phyloP scores from a whole-genome alignment of 768 basidiomycete genomes.

The Cantharellus anzutake region DNA sequence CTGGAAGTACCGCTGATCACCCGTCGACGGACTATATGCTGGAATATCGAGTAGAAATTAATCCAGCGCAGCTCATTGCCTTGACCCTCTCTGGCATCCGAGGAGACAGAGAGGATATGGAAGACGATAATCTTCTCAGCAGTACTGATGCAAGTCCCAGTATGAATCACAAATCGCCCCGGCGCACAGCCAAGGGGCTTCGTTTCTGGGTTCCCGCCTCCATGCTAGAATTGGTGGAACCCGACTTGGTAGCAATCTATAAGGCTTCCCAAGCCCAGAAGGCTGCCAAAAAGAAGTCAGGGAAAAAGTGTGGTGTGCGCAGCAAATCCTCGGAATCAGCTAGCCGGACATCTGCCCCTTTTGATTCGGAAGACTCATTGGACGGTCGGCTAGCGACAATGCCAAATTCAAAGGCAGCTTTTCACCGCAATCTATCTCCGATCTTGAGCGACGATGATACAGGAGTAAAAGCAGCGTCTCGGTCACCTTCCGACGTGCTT shows the following conservation, averaged over 20 bases:
- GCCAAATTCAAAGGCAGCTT: no score
- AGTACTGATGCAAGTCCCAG: conserved; percentile 15
- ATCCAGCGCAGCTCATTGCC: conserved; percentile 43
- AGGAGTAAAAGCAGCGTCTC: no score
- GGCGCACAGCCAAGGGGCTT: conserved; percentile 20
- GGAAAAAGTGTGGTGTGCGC: conserved; percentile 18
- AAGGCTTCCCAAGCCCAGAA: conserved; percentile 33
- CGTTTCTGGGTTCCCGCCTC: conserved; percentile 72
- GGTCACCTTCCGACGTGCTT: no score
- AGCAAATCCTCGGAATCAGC: background rate
- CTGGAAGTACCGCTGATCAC: conserved; percentile 38
- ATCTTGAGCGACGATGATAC: no score
- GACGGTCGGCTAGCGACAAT: background rate
- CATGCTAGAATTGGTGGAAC: conserved; percentile 51
- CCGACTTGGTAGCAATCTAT: conserved; percentile 41
- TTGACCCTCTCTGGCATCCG: conserved; percentile 47
- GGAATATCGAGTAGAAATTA: conserved; percentile 68
- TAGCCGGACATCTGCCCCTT: background rate
- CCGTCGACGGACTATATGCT: conserved; percentile 47
- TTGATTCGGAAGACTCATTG: background rate
- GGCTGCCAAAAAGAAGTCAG: conserved; percentile 24
- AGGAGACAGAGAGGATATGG: conserved; percentile 40
- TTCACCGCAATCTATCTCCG: no score
- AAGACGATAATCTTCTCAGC: conserved; percentile 26
- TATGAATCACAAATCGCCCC: conserved; percentile 1